Conservation (phyloP, 2,329 filamentous ascomycete genomes). For the Xylaria digitata region DNA sequence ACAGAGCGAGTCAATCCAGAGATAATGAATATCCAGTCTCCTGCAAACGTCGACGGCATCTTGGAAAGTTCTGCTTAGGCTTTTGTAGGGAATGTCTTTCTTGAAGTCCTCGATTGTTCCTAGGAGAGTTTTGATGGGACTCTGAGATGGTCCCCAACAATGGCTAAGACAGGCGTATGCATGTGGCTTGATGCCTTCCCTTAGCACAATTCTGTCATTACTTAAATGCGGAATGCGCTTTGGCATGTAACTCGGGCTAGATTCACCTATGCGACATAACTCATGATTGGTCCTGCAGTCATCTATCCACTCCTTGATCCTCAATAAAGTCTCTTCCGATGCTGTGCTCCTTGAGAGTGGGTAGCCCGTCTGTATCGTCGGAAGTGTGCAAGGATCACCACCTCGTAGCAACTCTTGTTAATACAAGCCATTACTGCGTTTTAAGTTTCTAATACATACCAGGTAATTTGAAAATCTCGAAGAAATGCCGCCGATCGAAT, state of each 20-base stretch:
- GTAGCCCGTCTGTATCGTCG: constrained; percentile 20
- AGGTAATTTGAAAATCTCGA: constrained; percentile 20
- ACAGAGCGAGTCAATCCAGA: constrained; percentile 34
- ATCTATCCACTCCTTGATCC: constrained; percentile 14
- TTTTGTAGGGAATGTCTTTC: constrained; percentile 12
- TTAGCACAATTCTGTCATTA: constrained; percentile 10
- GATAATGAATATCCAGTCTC: constrained; percentile 25
- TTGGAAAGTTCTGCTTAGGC: constrained; percentile 29
- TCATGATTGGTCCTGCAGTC: constrained; percentile 5
- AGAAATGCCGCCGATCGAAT: constrained; percentile 20
- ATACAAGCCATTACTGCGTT: background rate
- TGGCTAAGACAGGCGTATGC: constrained; percentile 36
- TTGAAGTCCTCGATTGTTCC: constrained; percentile 26
- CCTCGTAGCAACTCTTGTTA: background rate
- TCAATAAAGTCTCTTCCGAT: constrained; percentile 18
- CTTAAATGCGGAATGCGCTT: constrained; percentile 30
- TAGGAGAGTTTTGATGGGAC: constrained; percentile 22
- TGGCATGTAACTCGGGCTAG: constrained; percentile 18
- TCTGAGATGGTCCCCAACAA: constrained; percentile 33
- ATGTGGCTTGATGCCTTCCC: constrained; percentile 14
- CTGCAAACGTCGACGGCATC: constrained; percentile 31
- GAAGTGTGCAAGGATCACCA: constrained; percentile 1
- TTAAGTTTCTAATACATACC: background rate
- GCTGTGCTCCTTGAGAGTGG: constrained; percentile 17
- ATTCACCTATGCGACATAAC: background rate